A percentile compares a stretch with the other conserved stretches of the same genome.
phyloP scores from a whole-genome alignment of 1,139 yeast genomes.

The Zygoascus meyerae region DNA sequence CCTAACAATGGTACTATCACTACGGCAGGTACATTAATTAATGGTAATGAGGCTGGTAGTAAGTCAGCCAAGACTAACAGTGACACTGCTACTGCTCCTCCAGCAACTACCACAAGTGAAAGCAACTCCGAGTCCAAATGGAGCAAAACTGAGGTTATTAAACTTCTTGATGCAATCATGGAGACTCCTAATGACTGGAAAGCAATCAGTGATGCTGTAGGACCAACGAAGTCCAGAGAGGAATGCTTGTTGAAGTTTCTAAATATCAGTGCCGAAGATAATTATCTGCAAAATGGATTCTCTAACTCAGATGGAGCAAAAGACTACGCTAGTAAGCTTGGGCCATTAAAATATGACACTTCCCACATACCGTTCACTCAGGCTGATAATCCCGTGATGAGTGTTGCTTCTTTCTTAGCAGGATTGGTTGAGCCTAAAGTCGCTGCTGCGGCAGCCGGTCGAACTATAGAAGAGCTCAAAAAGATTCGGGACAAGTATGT shows the following conservation, averaged over 20 bases:
- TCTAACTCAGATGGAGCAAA: slow-evolving; percentile 2
- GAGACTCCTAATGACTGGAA: slow-evolving; percentile 61
- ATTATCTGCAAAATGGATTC: slow-evolving; percentile 42
- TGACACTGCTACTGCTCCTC: slow-evolving; percentile 1
- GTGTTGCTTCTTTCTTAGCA: slow-evolving; percentile 81
- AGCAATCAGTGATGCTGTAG: slow-evolving; percentile 58
- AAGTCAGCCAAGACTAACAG: background rate
- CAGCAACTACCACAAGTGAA: slow-evolving; percentile 4
- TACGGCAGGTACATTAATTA: slow-evolving; percentile 31
- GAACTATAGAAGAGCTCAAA: slow-evolving; percentile 43
- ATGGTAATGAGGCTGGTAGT: slow-evolving; percentile 35
- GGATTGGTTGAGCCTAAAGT: slow-evolving; percentile 87
- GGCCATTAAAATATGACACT: slow-evolving; percentile 77
- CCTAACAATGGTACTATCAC: slow-evolving; percentile 12
- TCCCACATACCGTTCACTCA: slow-evolving; percentile 65
- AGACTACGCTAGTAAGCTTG: slow-evolving; percentile 43
- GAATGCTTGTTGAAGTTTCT: slow-evolving; percentile 77
- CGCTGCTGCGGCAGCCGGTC: slow-evolving; percentile 63
- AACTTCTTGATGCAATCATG: slow-evolving; percentile 51
- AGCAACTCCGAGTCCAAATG: slow-evolving; percentile 43
- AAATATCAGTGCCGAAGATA: slow-evolving; percentile 81
- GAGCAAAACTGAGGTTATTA: slow-evolving; percentile 56
- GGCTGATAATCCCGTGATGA: slow-evolving; percentile 87
- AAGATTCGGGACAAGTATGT: slow-evolving; percentile 28
- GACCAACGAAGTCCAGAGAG: slow-evolving; percentile 62